Evolutionary conservation across 1,284 basidiomycete species (phyloP).

Genomic region (Sporisorium graminicola): DNA sequence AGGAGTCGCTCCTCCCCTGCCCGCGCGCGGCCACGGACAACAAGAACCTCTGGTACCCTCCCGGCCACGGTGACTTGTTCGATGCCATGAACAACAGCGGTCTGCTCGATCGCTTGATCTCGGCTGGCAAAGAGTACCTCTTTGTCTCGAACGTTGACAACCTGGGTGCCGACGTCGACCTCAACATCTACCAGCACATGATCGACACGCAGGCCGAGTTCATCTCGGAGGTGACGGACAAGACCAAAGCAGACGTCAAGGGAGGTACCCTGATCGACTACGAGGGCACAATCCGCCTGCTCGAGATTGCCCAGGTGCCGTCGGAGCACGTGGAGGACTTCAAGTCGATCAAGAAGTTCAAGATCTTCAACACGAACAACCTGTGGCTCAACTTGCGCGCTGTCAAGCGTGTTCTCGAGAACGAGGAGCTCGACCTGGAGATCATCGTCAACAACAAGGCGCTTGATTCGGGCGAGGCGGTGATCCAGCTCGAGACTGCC

Average conservation of each 20-base stretch:
- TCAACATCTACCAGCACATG: conserved; percentile 75
- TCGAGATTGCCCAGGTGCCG: conserved; percentile 98
- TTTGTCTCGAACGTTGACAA: conserved; percentile 99
- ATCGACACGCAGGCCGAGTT: conserved; percentile 70
- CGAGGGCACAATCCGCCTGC: conserved; percentile 90
- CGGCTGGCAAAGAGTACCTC: conserved; percentile 96
- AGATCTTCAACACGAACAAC: conserved; percentile 82
- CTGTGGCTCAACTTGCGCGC: conserved; percentile 92
- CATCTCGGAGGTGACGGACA: conserved; percentile 84
- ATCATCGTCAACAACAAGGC: conserved; percentile 91
- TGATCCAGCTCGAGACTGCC: conserved; percentile 93
- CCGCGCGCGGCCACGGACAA: conserved; percentile 88
- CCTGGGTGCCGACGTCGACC: conserved; percentile 91
- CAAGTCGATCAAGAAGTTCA: conserved; percentile 80
- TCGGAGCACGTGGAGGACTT: conserved; percentile 98
- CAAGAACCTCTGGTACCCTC: conserved; percentile 94
- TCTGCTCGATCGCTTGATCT: conserved; percentile 91
- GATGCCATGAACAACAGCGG: conserved; percentile 94
- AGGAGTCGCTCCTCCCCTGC: conserved; percentile 91
- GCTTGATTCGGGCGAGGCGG: conserved; percentile 77
- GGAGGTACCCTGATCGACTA: conserved; percentile 96
- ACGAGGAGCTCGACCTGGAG: conserved; percentile 85
- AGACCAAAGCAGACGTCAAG: conserved; percentile 99
- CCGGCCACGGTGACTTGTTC: conserved; percentile 97
- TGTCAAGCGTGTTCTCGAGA: conserved; percentile 94